Percentiles rank a stretch among this genome's conserved stretches.
These are phyloP conservation scores for Mrakia gelida DNA, from an alignment of 768 basidiomycete genomes.

Conservation along the genomic window DNA sequence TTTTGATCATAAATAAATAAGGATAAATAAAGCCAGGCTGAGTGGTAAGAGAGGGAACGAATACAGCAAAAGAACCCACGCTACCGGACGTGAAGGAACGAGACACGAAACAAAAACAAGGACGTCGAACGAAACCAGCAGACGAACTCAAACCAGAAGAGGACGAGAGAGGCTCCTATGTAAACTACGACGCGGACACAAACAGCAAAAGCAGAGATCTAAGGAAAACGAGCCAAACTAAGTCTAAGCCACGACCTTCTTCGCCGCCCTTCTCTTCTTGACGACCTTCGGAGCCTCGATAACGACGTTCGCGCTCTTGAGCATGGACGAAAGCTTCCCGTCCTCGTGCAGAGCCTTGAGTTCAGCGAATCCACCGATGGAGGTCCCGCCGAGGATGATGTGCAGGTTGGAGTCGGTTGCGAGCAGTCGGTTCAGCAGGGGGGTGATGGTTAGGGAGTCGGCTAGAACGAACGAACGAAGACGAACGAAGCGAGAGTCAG, in stretches of 20 bases:
- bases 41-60: too few species aligned
- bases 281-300: conserved; percentile 9
- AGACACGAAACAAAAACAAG: too few species aligned
- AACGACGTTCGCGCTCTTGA: neutral
- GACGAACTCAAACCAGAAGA: too few species aligned
- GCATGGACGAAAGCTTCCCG: conserved; percentile 13
- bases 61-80: too few species aligned
- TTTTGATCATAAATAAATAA: too few species aligned
- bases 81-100: too few species aligned
- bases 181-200: too few species aligned
- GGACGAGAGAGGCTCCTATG: too few species aligned
- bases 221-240: neutral
- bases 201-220: neutral
- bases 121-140: too few species aligned
- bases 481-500: neutral
- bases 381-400: conserved; percentile 27
- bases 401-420: neutral
- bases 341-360: conserved; percentile 24
- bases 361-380: conserved; percentile 14
- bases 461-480: neutral
- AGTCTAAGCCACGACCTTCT: neutral
- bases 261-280: conserved; percentile 10
- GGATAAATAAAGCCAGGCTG: too few species aligned
- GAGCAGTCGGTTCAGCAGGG: conserved; percentile 19
- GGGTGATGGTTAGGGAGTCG: conserved; percentile 15